Conservation (phyloP, 73 alveolate species). For the Effrenium voratum region DNA sequence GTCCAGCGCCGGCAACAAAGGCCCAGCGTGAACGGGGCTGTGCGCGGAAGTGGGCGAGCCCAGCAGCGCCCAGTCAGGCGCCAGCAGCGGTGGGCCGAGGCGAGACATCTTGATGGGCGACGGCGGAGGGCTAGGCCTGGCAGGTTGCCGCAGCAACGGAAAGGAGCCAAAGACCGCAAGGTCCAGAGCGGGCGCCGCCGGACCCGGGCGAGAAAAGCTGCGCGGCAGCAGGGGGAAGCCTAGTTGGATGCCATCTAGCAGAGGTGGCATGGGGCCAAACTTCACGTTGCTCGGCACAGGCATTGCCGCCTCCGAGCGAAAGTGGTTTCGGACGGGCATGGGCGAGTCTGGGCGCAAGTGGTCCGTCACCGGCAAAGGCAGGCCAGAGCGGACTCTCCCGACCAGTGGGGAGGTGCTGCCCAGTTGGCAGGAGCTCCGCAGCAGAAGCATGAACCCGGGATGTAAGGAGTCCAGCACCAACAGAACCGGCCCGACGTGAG, state of each 20-base stretch:
- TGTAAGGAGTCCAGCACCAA: conserved; percentile 8
- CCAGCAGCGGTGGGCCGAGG: neutral
- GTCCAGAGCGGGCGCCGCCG: neutral
- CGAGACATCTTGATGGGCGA: neutral
- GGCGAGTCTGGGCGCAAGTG: neutral
- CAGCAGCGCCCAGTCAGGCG: neutral
- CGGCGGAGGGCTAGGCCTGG: neutral
- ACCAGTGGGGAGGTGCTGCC: neutral
- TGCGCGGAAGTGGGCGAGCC: neutral
- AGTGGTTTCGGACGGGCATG: too few relatives aligned
- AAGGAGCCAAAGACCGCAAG: neutral
- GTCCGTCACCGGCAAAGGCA: neutral
- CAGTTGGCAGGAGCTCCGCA: neutral
- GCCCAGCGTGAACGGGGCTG: neutral
- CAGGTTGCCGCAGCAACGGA: neutral
- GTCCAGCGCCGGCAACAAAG: neutral
- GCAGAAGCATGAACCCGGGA: neutral
- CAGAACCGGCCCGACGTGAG: neutral
- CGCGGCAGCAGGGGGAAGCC: neutral
- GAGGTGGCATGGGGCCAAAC: neutral
- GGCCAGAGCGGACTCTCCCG: neutral
- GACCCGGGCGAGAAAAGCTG: neutral
- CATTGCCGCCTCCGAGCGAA: too few relatives aligned
- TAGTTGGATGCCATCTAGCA: neutral
- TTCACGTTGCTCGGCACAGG: neutral